Evolutionary conservation across 768 basidiomycete species (phyloP).

Genomic region (Russula compacta): DNA sequence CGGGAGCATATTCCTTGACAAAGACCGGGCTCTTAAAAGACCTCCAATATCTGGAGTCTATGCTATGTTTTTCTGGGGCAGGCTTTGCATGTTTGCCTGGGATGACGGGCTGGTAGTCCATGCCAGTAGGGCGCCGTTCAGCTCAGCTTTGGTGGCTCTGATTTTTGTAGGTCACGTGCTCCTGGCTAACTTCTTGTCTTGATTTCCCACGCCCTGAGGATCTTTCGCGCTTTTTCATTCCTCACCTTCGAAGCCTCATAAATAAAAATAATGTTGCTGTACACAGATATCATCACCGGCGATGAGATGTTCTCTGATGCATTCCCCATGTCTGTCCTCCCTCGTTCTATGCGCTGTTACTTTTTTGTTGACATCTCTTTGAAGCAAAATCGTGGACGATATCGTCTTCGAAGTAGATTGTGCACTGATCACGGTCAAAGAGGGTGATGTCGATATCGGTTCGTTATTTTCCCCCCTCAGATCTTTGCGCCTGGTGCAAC

Average conservation of each 20-base stretch:
- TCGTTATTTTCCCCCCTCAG: conserved; percentile 17
- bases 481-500: conserved; percentile 5
- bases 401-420: conserved; percentile 88
- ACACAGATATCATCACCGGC: conserved; percentile 56
- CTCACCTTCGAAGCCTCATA: neutral
- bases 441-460: conserved; percentile 87
- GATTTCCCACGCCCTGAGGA: conserved; percentile 6
- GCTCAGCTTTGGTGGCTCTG: neutral
- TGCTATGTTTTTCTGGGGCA: conserved; percentile 47
- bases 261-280: conserved; percentile 56
- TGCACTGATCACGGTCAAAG: conserved; percentile 54
- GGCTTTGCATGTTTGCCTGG: conserved; percentile 51
- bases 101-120: conserved; percentile 78
- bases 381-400: conserved; percentile 67
- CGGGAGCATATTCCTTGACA: conserved; percentile 93
- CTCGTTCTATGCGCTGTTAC: neutral
- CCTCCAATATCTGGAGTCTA: conserved; percentile 81
- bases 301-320: conserved; percentile 97
- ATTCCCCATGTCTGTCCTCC: conserved; percentile 60
- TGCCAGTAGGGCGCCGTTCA: conserved; percentile 22
- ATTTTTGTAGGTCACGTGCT: conserved; percentile 5
- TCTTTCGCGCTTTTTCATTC: conserved; percentile 8
- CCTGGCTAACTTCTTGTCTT: neutral
- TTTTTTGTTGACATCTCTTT: neutral
- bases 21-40: conserved; percentile 87